Conservation (phyloP, 108 stramenopile species). For the Aureococcus anophagefferens region DNA sequence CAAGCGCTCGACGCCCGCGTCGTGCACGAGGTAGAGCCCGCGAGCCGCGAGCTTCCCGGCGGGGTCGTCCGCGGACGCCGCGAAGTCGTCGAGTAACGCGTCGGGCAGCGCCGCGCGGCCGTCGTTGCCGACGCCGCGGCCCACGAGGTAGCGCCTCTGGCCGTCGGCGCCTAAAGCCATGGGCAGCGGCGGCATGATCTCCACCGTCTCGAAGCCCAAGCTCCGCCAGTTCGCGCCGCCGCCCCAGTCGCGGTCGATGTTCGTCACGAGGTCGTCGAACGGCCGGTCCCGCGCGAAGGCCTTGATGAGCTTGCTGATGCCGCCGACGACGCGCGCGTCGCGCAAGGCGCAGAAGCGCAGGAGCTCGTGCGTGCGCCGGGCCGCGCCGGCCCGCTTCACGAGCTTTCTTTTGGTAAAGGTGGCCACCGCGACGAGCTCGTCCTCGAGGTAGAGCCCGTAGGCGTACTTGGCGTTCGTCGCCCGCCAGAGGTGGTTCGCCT, state of each 20-base stretch:
- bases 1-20: slow-evolving; percentile 35
- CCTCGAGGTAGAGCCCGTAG: slow-evolving; percentile 41
- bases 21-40: slow-evolving; percentile 26
- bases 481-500: slow-evolving; percentile 57
- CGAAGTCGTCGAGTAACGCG: neutral
- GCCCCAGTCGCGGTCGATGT: slow-evolving; percentile 65
- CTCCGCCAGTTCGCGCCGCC: slow-evolving; percentile 36
- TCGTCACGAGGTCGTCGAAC: slow-evolving; percentile 54
- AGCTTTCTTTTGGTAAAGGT: slow-evolving; percentile 47
- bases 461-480: slow-evolving; percentile 45
- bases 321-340: slow-evolving; percentile 47
- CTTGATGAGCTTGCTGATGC: slow-evolving; percentile 45
- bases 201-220: slow-evolving; percentile 45
- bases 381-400: slow-evolving; percentile 1
- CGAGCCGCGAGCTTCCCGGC: neutral
- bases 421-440: slow-evolving; percentile 47
- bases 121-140: slow-evolving; percentile 11
- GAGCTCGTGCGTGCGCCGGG: slow-evolving; percentile 41
- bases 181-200: slow-evolving; percentile 41
- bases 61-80: neutral
- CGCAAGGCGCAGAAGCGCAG: slow-evolving; percentile 49
- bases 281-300: slow-evolving; percentile 37
- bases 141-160: slow-evolving; percentile 6
- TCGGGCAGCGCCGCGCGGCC: neutral
- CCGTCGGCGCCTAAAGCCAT: slow-evolving; percentile 43